Evolutionary conservation across 2,329 filamentous ascomycete species (phyloP).

Genomic region (Beauveria medogensis): DNA sequence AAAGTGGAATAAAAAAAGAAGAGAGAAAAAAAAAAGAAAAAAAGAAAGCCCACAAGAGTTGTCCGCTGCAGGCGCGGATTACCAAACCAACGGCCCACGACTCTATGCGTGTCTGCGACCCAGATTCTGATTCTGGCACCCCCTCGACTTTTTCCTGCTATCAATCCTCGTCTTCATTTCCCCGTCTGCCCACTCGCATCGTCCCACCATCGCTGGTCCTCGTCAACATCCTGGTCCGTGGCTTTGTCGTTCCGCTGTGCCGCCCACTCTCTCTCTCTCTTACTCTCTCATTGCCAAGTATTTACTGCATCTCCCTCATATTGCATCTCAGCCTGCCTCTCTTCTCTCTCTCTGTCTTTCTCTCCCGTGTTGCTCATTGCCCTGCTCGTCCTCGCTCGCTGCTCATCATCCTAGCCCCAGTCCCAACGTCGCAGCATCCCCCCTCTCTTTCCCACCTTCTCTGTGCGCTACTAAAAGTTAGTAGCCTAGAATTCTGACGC

Average conservation of each 20-base stretch:
- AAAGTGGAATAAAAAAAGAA: neutral
- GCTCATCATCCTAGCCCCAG: neutral
- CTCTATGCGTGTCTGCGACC: neutral
- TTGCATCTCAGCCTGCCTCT: neutral
- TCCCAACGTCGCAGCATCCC: neutral
- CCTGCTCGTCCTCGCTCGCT: neutral
- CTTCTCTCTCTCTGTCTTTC: neutral
- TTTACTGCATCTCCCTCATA: neutral
- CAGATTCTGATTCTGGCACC: neutral
- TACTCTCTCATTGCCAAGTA: neutral
- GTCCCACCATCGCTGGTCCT: constrained; percentile 11
- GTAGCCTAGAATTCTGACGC: constrained; percentile 9
- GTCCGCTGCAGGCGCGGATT: constrained; percentile 3
- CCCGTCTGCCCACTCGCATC: constrained; percentile 10
- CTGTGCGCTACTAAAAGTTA: constrained; percentile 10
- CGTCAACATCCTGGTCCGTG: constrained; percentile 5
- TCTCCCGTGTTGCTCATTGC: neutral
- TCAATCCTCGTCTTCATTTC: constrained; percentile 8
- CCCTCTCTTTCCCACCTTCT: constrained; percentile 3
- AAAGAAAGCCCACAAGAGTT: too few species aligned
- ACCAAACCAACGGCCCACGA: constrained; percentile 11
- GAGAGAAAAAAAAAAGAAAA: too few species aligned
- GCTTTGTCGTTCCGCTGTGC: constrained; percentile 3
- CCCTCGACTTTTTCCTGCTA: neutral
- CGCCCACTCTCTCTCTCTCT: neutral